Percentiles rank a stretch among this genome's conserved stretches.
These are phyloP conservation scores for Aspergillus novofumigatus DNA, from an alignment of 2,329 filamentous ascomycete species.

Conservation along the genomic window DNA sequence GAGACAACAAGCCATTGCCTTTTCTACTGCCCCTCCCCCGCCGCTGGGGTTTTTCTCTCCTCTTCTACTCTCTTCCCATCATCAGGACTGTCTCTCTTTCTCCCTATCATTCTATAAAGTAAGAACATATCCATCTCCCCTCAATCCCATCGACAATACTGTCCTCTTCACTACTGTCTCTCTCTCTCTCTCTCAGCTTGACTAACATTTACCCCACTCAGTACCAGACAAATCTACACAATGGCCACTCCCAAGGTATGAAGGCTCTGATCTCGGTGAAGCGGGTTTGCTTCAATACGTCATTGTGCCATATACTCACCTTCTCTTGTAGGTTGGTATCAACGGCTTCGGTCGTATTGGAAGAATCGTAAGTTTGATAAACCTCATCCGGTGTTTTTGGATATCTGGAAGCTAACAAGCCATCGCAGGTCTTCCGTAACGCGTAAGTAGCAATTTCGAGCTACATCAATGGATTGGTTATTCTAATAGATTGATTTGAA, in stretches of 20 bases:
- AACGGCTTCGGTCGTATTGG: conserved; percentile 99
- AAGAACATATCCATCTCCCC: conserved; percentile 5
- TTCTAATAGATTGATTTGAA: neutral
- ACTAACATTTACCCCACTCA: conserved; percentile 29
- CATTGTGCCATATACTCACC: conserved; percentile 3
- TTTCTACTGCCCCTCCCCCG: conserved; percentile 29
- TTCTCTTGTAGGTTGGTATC: conserved; percentile 71
- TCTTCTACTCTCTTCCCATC: conserved; percentile 10
- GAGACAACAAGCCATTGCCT: conserved; percentile 10
- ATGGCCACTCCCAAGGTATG: conserved; percentile 34
- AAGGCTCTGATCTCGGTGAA: neutral
- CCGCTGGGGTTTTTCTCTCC: conserved; percentile 17
- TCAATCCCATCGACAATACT: neutral
- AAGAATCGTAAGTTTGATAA: conserved; percentile 62
- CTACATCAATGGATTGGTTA: neutral
- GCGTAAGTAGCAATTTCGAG: conserved; percentile 54
- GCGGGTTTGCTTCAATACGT: neutral
- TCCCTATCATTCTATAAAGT: conserved; percentile 8
- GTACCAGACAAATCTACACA: conserved; percentile 22
- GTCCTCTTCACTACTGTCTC: neutral
- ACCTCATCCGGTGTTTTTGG: neutral
- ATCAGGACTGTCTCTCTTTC: conserved; percentile 6
- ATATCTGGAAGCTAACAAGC: conserved; percentile 19
- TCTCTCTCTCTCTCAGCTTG: conserved; percentile 7
- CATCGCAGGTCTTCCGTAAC: conserved; percentile 79